Evolutionary conservation across 305 asterid species (phyloP).

Genomic region (Andrographis paniculata): DNA sequence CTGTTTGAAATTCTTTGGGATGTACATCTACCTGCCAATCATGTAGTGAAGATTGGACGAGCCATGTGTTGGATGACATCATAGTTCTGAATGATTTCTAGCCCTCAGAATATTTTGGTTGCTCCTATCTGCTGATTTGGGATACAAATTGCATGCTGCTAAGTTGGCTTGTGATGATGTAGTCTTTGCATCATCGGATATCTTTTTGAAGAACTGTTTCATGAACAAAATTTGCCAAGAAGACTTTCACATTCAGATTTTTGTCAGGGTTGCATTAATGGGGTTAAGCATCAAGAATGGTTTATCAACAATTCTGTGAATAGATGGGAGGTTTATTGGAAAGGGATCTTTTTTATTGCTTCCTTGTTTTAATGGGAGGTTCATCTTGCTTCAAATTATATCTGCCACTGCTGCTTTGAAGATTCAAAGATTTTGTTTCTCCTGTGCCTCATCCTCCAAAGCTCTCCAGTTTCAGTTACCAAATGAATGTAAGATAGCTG

Average conservation of each 20-base stretch:
- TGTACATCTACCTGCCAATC: constrained; percentile 15
- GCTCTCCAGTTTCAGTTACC: constrained; percentile 39
- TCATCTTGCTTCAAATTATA: constrained; percentile 27
- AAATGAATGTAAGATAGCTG: constrained; percentile 36
- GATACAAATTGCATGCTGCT: constrained; percentile 20
- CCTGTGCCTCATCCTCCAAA: constrained; percentile 37
- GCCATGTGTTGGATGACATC: constrained; percentile 15
- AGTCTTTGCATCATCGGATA: constrained; percentile 17
- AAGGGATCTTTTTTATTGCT: constrained; percentile 21
- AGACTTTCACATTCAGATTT: constrained; percentile 18
- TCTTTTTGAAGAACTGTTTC: constrained; percentile 24
- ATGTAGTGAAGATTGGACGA: constrained; percentile 21
- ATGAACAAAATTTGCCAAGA: constrained; percentile 21
- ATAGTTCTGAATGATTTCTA: constrained; percentile 9
- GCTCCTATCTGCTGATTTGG: constrained; percentile 16
- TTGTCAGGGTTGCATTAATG: constrained; percentile 21
- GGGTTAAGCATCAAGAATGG: constrained; percentile 20
- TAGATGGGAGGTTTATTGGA: constrained; percentile 24
- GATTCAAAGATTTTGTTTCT: constrained; percentile 33
- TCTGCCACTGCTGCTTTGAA: constrained; percentile 34
- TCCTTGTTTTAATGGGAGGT: constrained; percentile 32
- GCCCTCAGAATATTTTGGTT: constrained; percentile 20
- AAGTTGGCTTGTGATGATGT: constrained; percentile 14
- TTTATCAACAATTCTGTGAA: constrained; percentile 21
- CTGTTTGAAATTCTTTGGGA: constrained; percentile 17